Conservation (phyloP, 2,329 filamentous ascomycete genomes). For the Emericellopsis cladophorae region DNA sequence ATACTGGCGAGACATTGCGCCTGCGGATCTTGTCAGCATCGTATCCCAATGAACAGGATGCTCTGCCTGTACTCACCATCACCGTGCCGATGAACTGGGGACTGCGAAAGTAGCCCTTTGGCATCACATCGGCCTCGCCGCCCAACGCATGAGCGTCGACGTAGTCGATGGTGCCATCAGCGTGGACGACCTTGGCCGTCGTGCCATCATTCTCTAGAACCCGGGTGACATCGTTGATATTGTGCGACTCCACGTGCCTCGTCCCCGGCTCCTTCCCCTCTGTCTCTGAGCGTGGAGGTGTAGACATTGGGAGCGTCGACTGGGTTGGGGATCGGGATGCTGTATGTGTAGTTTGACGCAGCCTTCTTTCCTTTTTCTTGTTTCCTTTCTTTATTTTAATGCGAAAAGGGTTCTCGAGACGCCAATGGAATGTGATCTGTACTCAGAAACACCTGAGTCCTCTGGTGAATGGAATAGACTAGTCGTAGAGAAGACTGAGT, state of each 20-base stretch:
- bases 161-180: constrained; percentile 27
- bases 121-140: constrained; percentile 24
- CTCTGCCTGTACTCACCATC: constrained; percentile 8
- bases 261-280: neutral
- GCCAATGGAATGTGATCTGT: too few species aligned
- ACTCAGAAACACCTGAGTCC: too few species aligned
- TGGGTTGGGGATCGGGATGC: too few species aligned
- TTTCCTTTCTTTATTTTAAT: too few species aligned
- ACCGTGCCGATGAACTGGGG: constrained; percentile 26
- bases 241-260: neutral
- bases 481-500: too few species aligned
- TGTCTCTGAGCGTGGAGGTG: neutral
- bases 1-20: constrained; percentile 19
- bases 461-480: too few species aligned
- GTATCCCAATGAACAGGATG: neutral
- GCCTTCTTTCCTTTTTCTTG: too few species aligned
- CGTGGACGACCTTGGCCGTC: constrained; percentile 18
- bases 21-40: constrained; percentile 5
- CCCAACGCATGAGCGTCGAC: constrained; percentile 28
- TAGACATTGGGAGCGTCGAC: constrained; percentile 30
- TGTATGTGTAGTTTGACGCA: too few species aligned
- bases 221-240: neutral
- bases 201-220: constrained; percentile 6
- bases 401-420: too few species aligned
- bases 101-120: constrained; percentile 24